Percentiles rank a stretch among this genome's conserved stretches.
Conservation (phyloP, 192 early-diverging fungal species). For the Coemansia sp. region DNA sequence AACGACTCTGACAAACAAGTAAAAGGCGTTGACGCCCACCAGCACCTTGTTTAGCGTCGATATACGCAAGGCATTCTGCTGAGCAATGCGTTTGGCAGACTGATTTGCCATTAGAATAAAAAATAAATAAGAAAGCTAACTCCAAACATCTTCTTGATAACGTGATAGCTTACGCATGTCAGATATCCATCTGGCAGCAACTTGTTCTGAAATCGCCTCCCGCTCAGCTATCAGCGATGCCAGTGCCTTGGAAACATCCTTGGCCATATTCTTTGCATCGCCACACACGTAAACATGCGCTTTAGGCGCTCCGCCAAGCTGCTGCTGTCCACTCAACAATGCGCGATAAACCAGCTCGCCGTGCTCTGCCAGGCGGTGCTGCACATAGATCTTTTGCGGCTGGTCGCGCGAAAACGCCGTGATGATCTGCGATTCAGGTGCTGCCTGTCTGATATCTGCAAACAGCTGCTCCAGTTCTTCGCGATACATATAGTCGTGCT, state of each 20-base stretch:
- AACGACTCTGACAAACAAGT: constrained; percentile 29
- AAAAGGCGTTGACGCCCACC: constrained; percentile 27
- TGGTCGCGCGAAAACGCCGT: constrained; percentile 90
- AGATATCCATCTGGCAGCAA: constrained; percentile 77
- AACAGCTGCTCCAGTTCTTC: constrained; percentile 76
- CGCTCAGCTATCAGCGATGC: constrained; percentile 63
- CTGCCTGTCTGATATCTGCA: constrained; percentile 44
- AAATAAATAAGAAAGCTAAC: constrained; percentile 46
- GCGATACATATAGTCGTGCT: constrained; percentile 87
- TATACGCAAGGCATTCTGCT: constrained; percentile 41
- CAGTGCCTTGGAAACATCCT: constrained; percentile 74
- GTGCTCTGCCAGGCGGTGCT: constrained; percentile 78
- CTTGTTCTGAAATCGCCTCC: constrained; percentile 64
- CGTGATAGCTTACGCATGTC: constrained; percentile 74
- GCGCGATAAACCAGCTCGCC: constrained; percentile 74
- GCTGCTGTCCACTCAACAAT: constrained; percentile 65
- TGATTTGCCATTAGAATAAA: constrained; percentile 7
- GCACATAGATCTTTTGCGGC: constrained; percentile 91
- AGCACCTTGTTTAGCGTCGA: constrained; percentile 19
- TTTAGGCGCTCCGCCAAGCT: constrained; percentile 36
- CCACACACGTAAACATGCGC: constrained; percentile 91
- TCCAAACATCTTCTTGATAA: constrained; percentile 97
- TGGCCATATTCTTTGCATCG: constrained; percentile 96
- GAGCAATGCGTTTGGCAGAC: constrained; percentile 47
- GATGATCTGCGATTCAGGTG: constrained; percentile 66